Percentiles rank a stretch among this genome's conserved stretches.
Evolutionary conservation across 768 basidiomycete species (phyloP).

Genomic region (Mycena amicta): DNA sequence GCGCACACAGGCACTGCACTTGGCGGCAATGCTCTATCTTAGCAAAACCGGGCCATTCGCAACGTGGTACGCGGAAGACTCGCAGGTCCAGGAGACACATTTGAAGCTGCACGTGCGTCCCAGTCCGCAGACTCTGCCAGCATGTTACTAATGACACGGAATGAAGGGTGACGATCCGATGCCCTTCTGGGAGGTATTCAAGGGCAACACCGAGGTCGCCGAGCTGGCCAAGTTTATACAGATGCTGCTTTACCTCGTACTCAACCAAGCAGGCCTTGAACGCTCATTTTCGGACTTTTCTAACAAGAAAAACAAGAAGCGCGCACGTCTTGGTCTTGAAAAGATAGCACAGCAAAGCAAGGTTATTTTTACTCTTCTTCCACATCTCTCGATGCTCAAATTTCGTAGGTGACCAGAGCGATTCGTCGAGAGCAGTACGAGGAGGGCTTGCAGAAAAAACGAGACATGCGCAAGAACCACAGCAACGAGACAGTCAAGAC

Average conservation of each 20-base stretch:
- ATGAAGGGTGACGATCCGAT: constrained; percentile 1
- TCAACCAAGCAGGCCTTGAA: constrained; percentile 7
- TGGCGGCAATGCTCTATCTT: constrained; percentile 4
- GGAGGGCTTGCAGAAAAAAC: neutral
- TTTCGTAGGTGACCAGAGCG: neutral
- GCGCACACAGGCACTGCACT: neutral
- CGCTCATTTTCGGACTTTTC: constrained; percentile 4
- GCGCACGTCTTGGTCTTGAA: neutral
- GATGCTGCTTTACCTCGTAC: neutral
- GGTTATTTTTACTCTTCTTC: too few relatives aligned
- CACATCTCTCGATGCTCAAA: too few relatives aligned
- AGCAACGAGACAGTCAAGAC: neutral
- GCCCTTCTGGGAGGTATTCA: constrained; percentile 1
- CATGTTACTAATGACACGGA: neutral
- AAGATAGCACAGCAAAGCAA: constrained; percentile 1
- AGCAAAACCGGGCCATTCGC: constrained; percentile 4
- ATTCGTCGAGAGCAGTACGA: neutral
- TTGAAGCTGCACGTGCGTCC: neutral
- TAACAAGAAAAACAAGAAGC: constrained; percentile 4
- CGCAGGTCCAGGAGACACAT: neutral
- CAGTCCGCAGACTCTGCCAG: neutral
- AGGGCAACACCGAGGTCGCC: neutral
- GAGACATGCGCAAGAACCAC: constrained; percentile 1
- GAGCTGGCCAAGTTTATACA: neutral
- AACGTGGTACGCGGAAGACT: constrained; percentile 1